A percentile compares a stretch with the other conserved stretches of the same genome.
Evolutionary conservation across 306 rosid species (phyloP).

Genomic region (Acacia crassicarpa): DNA sequence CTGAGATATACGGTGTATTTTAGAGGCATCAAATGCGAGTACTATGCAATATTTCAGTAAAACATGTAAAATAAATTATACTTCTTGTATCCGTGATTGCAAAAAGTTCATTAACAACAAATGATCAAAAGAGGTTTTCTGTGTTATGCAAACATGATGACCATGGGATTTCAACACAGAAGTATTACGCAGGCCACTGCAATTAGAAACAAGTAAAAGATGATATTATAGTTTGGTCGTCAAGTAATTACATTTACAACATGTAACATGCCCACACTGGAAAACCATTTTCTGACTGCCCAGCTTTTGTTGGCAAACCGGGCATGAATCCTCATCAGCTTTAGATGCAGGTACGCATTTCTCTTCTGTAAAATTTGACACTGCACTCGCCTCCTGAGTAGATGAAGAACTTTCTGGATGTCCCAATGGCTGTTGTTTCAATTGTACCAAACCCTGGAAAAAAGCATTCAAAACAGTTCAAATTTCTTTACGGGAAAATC

Average conservation of each 20-base stretch:
- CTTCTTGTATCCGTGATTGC: slow-evolving; percentile 6
- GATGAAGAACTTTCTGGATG: slow-evolving; percentile 44
- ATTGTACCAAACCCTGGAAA: slow-evolving; percentile 76
- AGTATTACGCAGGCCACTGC: background rate
- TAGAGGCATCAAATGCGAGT: slow-evolving; percentile 11
- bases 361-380: slow-evolving; percentile 43
- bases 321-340: slow-evolving; percentile 78
- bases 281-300: slow-evolving; percentile 88
- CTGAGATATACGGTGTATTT: slow-evolving; percentile 7
- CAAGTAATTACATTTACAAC: slow-evolving; percentile 85
- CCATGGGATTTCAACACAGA: slow-evolving; percentile 16
- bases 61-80: slow-evolving; percentile 18
- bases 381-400: slow-evolving; percentile 45
- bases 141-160: slow-evolving; percentile 15
- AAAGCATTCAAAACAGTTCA: slow-evolving; percentile 27
- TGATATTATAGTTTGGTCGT: slow-evolving; percentile 21
- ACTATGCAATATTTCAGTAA: slow-evolving; percentile 15
- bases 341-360: slow-evolving; percentile 41
- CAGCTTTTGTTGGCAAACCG: slow-evolving; percentile 83
- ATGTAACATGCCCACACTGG: slow-evolving; percentile 91
- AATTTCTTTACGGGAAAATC: slow-evolving; percentile 13
- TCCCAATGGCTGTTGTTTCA: slow-evolving; percentile 62
- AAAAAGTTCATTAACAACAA: background rate
- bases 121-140: slow-evolving; percentile 11
- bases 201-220: background rate